phyloP scores from a whole-genome alignment of 2,329 filamentous ascomycete genomes.

The Colletotrichum tamarilloi region DNA sequence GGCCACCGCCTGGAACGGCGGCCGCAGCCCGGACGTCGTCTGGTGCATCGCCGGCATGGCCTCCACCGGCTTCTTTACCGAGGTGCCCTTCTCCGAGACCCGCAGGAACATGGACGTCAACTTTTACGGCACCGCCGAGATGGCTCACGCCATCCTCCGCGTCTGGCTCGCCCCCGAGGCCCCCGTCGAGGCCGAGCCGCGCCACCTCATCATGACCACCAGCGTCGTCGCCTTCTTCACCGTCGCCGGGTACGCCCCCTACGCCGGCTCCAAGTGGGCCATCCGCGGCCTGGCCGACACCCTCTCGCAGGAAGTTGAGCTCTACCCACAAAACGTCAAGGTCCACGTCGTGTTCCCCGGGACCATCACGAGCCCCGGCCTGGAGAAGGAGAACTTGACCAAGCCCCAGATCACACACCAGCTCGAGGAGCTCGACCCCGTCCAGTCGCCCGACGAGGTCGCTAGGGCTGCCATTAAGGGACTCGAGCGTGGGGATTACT shows the following conservation, averaged over 20 bases:
- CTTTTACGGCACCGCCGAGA: conserved; percentile 88
- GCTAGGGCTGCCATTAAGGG: conserved; percentile 76
- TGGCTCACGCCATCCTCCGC: conserved; percentile 82
- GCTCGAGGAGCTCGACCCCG: conserved; percentile 85
- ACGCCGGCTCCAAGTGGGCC: conserved; percentile 87
- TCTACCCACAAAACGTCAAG: conserved; percentile 87
- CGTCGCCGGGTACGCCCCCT: conserved; percentile 84
- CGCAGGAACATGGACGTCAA: conserved; percentile 90
- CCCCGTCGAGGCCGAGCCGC: conserved; percentile 60
- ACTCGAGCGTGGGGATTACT: conserved; percentile 83
- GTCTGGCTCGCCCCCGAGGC: conserved; percentile 74
- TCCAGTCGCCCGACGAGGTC: conserved; percentile 82
- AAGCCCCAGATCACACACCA: conserved; percentile 85
- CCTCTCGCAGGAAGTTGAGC: conserved; percentile 82
- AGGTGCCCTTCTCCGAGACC: conserved; percentile 74
- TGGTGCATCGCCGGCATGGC: conserved; percentile 89
- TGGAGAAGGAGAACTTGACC: conserved; percentile 77
- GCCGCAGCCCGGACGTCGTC: conserved; percentile 80
- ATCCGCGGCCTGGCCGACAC: conserved; percentile 86
- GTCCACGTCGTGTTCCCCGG: conserved; percentile 87
- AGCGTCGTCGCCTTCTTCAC: conserved; percentile 81
- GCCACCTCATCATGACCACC: conserved; percentile 90
- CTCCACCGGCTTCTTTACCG: conserved; percentile 80
- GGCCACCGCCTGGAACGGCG: conserved; percentile 82
- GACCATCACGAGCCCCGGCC: conserved; percentile 82